These are phyloP conservation scores for Coemansia sp. DNA, from an alignment of 192 early-diverging fungal genomes.

Conservation along the genomic window DNA sequence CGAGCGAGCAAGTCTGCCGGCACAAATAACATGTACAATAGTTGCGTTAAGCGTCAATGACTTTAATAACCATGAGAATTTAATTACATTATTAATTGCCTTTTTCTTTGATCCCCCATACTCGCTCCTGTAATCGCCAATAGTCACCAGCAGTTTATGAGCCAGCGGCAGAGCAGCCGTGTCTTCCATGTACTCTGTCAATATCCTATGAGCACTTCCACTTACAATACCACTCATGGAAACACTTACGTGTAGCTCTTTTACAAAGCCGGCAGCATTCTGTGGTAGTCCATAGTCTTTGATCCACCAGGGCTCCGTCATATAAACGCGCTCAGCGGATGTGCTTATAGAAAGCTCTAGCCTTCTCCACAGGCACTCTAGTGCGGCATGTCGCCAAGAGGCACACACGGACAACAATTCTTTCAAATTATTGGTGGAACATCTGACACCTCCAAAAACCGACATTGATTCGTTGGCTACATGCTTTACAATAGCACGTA, in stretches of 20 bases:
- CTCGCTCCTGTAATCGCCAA: not conserved
- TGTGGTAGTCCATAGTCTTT: not conserved
- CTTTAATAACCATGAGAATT: not conserved
- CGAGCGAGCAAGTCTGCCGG: too few species aligned
- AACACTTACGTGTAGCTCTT: not conserved
- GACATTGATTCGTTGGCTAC: not conserved
- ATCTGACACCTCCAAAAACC: not conserved
- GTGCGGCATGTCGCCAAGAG: not conserved
- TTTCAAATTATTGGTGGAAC: not conserved
- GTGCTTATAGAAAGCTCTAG: not conserved
- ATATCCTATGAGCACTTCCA: not conserved
- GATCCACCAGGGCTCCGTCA: not conserved
- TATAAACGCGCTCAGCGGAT: too few species aligned
- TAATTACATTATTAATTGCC: not conserved
- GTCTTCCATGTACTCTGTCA: not conserved
- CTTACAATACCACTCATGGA: not conserved
- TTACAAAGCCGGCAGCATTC: not conserved
- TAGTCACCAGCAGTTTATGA: not conserved
- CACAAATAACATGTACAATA: not conserved
- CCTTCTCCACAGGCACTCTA: not conserved
- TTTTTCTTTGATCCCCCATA: not conserved
- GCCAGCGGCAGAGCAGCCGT: not conserved
- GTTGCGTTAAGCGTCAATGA: not conserved
- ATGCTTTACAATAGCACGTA: not conserved
- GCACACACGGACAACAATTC: not conserved